Evolutionary conservation across 2,329 filamentous ascomycete species (phyloP), one percentile per base, ranked within the genome.

Genomic region (Diaporthe sp.): DNA sequence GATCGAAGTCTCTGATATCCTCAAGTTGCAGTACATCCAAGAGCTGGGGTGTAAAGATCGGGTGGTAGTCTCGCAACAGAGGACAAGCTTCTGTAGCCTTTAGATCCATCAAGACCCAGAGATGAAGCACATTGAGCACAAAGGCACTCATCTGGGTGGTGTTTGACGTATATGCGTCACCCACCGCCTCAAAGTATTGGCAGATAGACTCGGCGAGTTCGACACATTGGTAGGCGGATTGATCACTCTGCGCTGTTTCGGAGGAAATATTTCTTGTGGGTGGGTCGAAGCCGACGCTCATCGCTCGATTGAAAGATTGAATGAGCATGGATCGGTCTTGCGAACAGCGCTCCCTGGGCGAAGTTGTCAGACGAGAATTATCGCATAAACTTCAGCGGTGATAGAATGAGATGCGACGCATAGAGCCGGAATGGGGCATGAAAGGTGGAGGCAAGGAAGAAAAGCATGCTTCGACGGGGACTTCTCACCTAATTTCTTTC

Each of bases 41-140:
- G 0, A 88, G 78, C 15, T 87, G 82, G 0, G 87, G 81, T 0
- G 81, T 77, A 57, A 94, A 88, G 0, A 84, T 83, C 0, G 90
- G 89, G n/a, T 88, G 83, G 67, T 87, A 91, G 0, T 89, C 81
- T 0, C 71, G 37, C 0, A 94, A 81, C 0, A 92, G 79, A 0
- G 87, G 86, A 59, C 85, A 89, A 0, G 76, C 76, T 1, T 62
- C 28, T 0, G 84, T 79, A 1, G 88, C 87, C n/a, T 79, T 81
- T 17, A 82, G 78, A 75, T 94, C 92, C 81, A 92, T 86, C 2
- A 80, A 78, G 2, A 88, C 80, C 91, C 91, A 94, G 0, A 92
- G 77, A 67, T 90, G 87, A 78, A 93, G 86, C 0, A 90, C 55
- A 5, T 83, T 85, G 1, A 93, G 84, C 0, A 92, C 79, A 78